Conservation (phyloP, 306 rosid species). For the cucumber (Cucumis sativus) region DNA sequence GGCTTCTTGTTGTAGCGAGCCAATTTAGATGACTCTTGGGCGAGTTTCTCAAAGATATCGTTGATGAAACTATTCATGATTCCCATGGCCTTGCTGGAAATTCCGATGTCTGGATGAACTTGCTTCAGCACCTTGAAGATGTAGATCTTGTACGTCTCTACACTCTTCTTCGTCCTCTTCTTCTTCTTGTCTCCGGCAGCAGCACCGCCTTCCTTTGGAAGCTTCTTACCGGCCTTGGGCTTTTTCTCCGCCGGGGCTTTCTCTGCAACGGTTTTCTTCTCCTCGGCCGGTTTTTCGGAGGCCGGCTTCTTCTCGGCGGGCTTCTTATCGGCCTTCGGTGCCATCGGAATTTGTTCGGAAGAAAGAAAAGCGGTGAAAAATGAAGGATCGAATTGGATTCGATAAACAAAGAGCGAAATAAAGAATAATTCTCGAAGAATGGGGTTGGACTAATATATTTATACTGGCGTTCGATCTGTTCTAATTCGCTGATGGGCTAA, state of each 20-base stretch:
- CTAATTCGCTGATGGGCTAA: neutral
- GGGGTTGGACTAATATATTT: neutral
- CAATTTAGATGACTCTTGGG: constrained; percentile 54
- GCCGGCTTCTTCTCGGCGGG: constrained; percentile 68
- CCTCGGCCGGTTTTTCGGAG: constrained; percentile 29
- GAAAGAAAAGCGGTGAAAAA: neutral
- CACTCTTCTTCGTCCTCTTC: constrained; percentile 52
- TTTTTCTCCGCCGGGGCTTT: constrained; percentile 55
- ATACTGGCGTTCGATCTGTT: neutral
- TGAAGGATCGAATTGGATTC: neutral
- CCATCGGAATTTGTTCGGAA: constrained; percentile 19
- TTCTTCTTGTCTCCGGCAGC: constrained; percentile 49
- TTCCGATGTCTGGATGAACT: constrained; percentile 73
- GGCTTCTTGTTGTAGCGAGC: constrained; percentile 71
- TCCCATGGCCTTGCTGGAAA: constrained; percentile 80
- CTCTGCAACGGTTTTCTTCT: constrained; percentile 27
- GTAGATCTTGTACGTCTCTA: constrained; percentile 65
- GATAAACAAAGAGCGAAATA: neutral
- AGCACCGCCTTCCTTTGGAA: constrained; percentile 47
- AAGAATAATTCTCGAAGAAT: no score
- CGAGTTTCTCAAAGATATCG: constrained; percentile 71
- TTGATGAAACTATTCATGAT: constrained; percentile 77
- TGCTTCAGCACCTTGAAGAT: constrained; percentile 77
- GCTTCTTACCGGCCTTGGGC: constrained; percentile 73
- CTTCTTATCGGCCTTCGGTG: constrained; percentile 66